Percentiles rank a stretch among this genome's conserved stretches.
Evolutionary conservation across 2,329 filamentous ascomycete genomes (phyloP).

Genomic region (Phialocephala sp.): DNA sequence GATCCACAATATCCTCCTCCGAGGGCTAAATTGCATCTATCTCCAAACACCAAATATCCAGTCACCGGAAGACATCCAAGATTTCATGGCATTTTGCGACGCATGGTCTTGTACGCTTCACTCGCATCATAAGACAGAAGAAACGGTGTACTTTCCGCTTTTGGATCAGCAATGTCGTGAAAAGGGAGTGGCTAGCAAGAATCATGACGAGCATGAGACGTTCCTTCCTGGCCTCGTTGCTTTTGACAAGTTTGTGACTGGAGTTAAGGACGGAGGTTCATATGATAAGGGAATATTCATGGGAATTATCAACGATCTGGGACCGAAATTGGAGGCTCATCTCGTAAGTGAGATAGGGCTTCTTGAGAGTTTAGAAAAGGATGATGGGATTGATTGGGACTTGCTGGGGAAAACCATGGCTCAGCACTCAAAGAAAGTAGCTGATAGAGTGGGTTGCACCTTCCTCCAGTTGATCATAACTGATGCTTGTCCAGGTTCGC

Average conservation of each 20-base stretch:
- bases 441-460: constrained; percentile 24
- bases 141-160: constrained; percentile 47
- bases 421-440: constrained; percentile 18
- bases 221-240: constrained; percentile 47
- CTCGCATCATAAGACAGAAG: constrained; percentile 49
- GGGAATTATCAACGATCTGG: constrained; percentile 46
- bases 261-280: constrained; percentile 37
- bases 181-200: constrained; percentile 47
- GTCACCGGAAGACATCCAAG: constrained; percentile 44
- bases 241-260: constrained; percentile 44
- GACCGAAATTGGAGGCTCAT: constrained; percentile 44
- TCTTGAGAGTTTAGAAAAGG: constrained; percentile 44
- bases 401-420: constrained; percentile 27
- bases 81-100: constrained; percentile 40
- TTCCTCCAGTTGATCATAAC: too few species aligned
- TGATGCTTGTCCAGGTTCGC: constrained; percentile 6
- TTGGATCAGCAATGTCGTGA: constrained; percentile 44
- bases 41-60: constrained; percentile 46
- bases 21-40: constrained; percentile 47
- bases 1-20: constrained; percentile 47
- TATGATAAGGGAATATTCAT: constrained; percentile 33
- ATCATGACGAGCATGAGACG: constrained; percentile 49
- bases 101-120: constrained; percentile 40
- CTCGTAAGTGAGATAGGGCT: constrained; percentile 48
- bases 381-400: constrained; percentile 46